phyloP scores from a whole-genome alignment of 2,329 filamentous ascomycete genomes.

The Aspergillus melleus region DNA sequence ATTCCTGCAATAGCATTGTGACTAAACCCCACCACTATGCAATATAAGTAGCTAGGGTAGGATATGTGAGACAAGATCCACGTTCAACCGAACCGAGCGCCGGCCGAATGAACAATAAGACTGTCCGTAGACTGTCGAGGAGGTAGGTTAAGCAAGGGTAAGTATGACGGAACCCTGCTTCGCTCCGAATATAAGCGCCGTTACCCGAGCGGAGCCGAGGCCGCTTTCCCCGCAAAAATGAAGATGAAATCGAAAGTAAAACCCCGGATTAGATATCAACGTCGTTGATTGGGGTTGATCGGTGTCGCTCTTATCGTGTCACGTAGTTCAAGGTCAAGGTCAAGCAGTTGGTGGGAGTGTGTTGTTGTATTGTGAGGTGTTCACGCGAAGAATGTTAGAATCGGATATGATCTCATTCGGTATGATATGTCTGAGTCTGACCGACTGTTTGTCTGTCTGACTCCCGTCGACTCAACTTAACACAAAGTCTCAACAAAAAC shows the following conservation, averaged over 20 bases:
- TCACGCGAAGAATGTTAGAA: no score
- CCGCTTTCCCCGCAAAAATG: background rate
- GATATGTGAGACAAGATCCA: background rate
- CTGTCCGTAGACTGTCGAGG: no score
- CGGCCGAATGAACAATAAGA: background rate
- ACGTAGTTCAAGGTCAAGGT: no score
- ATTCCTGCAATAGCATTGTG: background rate
- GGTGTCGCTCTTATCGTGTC: no score
- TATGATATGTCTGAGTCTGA: no score
- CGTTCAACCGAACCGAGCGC: background rate
- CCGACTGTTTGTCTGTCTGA: no score
- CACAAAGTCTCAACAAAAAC: no score
- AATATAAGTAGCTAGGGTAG: background rate
- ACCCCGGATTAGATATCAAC: background rate
- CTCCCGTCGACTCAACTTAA: no score
- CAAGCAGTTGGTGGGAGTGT: no score
- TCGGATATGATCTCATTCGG: no score
- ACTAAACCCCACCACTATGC: no score
- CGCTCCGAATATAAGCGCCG: background rate
- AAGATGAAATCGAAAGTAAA: background rate
- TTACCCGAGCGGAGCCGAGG: background rate
- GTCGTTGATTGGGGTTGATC: background rate
- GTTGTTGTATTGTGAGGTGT: no score
- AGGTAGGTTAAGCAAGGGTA: background rate
- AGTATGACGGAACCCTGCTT: background rate